Evolutionary conservation across 1,284 basidiomycete genomes (phyloP), one percentile per base, ranked within the genome.

Genomic region (Apiotrichum mycotoxinovorans): DNA sequence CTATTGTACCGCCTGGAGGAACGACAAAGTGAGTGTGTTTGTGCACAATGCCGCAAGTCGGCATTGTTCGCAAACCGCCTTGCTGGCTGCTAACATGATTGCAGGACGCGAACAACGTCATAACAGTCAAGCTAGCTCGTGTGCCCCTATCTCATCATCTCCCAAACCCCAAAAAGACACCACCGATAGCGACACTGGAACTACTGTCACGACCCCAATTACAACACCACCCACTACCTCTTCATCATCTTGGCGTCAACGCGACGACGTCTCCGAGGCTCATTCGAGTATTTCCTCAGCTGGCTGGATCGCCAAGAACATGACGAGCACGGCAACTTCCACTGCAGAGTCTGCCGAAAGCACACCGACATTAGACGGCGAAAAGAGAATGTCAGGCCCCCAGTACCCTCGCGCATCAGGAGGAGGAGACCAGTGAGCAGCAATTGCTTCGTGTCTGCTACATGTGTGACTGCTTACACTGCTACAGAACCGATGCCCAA

Each of bases 1-100:
- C 52, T 78, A 22, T 45, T 78, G 40, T 73, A 70, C 52, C 69
- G 71, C 26, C 54, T 75, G 2, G 73, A 75, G 52, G 71, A 72
- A 37, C 35, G 67, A 26, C 62, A 66, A 34, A 64, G 73, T 73
- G 58, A 69, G 72, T 63, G n/a, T 23, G n/a, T 3, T 8, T 18
- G n/a, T n/a, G 18, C 27, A 22, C 23, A 23, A 22, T 38, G 8
- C 3, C n/a, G n/a, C n/a, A n/a, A n/a, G n/a, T n/a, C n/a, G 38
- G 17, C 17, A 22, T 20, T 20, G 18, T 22, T 41, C 40, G 20
- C 20, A 18, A n/a, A 15, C n/a, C 20, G 8, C 23, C 17, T 2
- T 8, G 7, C 3, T 22, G 23, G 15, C 11, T 41, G 35, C 37
- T 46, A 15, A 35, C 42, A 22, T n/a, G 23, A 10, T 37, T 41